Evolutionary conservation across 1,284 basidiomycete species (phyloP), one percentile per base, ranked within the genome.

Genomic region (Thecaphora frezii): DNA sequence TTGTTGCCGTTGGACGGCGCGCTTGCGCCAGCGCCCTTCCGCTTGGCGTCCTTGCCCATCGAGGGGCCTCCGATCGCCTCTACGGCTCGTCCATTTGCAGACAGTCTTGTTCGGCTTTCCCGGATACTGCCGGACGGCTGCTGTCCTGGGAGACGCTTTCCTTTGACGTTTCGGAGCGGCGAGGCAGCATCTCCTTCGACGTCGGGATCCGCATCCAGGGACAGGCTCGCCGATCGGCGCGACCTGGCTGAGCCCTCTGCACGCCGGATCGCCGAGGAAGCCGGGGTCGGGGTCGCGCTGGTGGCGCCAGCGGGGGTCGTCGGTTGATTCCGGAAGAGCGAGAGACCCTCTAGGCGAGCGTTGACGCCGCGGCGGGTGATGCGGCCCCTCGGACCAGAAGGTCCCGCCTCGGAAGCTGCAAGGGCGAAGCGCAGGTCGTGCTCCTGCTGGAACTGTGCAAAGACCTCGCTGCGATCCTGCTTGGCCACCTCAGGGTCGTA

Each of bases 401-500:
- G 46, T 13, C 45, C 51, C 1, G 49, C 41, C 28, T 37, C 55
- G 5, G 58, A 25, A 14, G 53, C 39, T 39, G 62, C 59, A 22
- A 59, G 48, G 37, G 50, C 51, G 48, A 65, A 59, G 44, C 58
- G 48, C 23, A 69, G 65, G 22, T 65, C 67, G 26, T 71, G 64
- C 1, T 59, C 49, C 19, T 58, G 46, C 39, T 69, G 62, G 49
- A 71, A 73, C 16, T 60, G 66, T 42, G 55, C 48, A 43, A 66
- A 73, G 30, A 71, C 66, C 36, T 68, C 69, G 46, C 63, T 69
- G 22, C 59, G 56, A 41, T 69, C 66, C 28, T 57, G 42, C 25
- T 58, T 57, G 1, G 71, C 66, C 3, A 62, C 44, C n/a, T 58
- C 54, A 2, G 69, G 69, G 39, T 76, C 72, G 51, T 69, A 73